Percentiles rank a stretch among this genome's conserved stretches.
Conservation (phyloP, 306 rosid species). For the Rubus parviflorus region DNA sequence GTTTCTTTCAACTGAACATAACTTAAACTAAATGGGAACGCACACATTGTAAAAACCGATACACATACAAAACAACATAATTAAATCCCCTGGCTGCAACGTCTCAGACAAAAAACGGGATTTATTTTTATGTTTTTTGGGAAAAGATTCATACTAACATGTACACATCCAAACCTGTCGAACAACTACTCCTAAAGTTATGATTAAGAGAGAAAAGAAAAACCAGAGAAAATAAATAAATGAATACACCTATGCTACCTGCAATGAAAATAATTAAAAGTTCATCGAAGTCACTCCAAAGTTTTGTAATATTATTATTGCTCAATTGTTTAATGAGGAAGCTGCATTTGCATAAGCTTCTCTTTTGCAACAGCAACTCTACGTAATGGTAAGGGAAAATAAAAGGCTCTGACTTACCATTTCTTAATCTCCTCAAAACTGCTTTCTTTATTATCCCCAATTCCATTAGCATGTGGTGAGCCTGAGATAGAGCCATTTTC, state of each 20-base stretch:
- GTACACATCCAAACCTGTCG: not conserved
- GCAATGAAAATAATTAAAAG: not conserved
- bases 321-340: not conserved
- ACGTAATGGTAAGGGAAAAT: not conserved
- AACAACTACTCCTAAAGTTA: not conserved
- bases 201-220: not conserved
- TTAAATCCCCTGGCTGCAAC: not conserved
- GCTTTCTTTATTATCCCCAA: slow-evolving; percentile 28
- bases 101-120: not conserved
- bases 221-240: not conserved
- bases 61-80: not conserved
- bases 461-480: slow-evolving; percentile 35
- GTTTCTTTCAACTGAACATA: not conserved
- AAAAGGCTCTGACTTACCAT: slow-evolving; percentile 34
- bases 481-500: slow-evolving; percentile 46
- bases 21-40: not conserved
- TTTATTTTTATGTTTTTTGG: not conserved
- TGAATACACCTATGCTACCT: not conserved
- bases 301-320: not conserved
- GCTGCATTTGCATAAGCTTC: not conserved
- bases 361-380: not conserved
- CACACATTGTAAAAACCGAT: not conserved
- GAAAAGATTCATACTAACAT: not conserved
- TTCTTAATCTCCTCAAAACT: slow-evolving; percentile 26
- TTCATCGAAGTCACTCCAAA: not conserved